A percentile compares a stretch with the other conserved stretches of the same genome.
These are phyloP conservation scores for Fusarium falciforme DNA, from an alignment of 2,329 filamentous ascomycete genomes.

Conservation along the genomic window DNA sequence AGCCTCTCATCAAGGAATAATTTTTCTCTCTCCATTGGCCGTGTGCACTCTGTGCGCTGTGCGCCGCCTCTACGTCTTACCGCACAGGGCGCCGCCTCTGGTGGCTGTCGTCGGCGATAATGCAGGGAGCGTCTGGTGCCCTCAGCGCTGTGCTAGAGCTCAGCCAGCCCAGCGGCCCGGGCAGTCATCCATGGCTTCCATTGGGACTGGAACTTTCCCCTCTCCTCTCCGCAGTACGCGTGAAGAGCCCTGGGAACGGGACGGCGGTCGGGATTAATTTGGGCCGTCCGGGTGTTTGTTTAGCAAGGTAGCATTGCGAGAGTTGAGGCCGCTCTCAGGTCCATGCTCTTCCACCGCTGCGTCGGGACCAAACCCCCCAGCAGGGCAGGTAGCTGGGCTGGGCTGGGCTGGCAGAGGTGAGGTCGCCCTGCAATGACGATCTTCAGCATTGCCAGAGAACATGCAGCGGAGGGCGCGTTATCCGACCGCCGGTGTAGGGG, in stretches of 20 bases:
- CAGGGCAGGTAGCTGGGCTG: background rate
- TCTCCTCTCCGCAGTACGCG: background rate
- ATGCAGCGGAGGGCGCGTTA: slow-evolving; percentile 10
- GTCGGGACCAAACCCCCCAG: slow-evolving; percentile 30
- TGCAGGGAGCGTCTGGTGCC: slow-evolving; percentile 28
- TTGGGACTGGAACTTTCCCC: background rate
- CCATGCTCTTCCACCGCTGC: slow-evolving; percentile 38
- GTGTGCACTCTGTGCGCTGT: slow-evolving; percentile 12
- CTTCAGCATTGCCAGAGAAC: slow-evolving; percentile 14
- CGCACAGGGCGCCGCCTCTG: background rate
- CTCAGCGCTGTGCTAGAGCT: slow-evolving; percentile 20
- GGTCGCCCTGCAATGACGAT: slow-evolving; percentile 26
- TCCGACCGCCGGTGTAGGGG: slow-evolving; percentile 4
- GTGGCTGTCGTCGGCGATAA: background rate
- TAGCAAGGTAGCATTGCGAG: background rate
- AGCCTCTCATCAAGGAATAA: background rate
- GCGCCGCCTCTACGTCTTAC: slow-evolving; percentile 4
- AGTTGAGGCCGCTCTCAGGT: slow-evolving; percentile 25
- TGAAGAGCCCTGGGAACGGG: slow-evolving; percentile 26
- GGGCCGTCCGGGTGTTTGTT: slow-evolving; percentile 13
- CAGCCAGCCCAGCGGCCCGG: slow-evolving; percentile 11
- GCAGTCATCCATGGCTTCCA: slow-evolving; percentile 4
- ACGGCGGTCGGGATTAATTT: slow-evolving; percentile 21
- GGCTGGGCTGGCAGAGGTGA: background rate
- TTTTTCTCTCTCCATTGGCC: background rate